phyloP scores from a whole-genome alignment of 2,329 filamentous ascomycete genomes.

The Fusarium decemcellulare region DNA sequence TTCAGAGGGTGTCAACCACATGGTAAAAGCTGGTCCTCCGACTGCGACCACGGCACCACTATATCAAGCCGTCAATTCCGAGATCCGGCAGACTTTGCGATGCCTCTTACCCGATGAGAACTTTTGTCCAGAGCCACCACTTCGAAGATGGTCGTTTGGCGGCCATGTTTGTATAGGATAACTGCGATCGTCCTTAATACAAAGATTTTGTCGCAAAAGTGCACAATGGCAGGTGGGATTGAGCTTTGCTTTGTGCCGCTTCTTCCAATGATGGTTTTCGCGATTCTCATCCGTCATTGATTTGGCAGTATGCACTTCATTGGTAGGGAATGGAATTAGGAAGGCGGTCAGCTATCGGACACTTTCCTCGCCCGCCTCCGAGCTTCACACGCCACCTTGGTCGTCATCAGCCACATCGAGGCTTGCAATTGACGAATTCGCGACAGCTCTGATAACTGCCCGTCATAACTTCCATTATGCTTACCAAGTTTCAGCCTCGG shows the following conservation, averaged over 20 bases:
- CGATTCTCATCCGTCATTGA: constrained; percentile 50
- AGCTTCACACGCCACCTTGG: neutral
- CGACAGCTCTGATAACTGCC: no score
- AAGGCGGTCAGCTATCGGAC: constrained; percentile 43
- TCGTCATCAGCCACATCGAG: neutral
- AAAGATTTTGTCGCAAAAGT: neutral
- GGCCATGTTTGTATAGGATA: constrained; percentile 42
- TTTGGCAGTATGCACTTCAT: constrained; percentile 44
- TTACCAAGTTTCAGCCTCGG: neutral
- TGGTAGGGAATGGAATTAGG: constrained; percentile 20
- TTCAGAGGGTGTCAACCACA: constrained; percentile 85
- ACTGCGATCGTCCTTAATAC: neutral
- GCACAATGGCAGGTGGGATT: constrained; percentile 6
- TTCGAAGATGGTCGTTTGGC: constrained; percentile 64
- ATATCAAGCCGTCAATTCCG: constrained; percentile 33
- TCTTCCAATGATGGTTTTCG: constrained; percentile 48
- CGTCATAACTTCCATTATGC: no score
- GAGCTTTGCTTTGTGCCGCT: constrained; percentile 11
- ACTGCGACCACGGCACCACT: constrained; percentile 82
- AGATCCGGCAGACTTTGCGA: constrained; percentile 25
- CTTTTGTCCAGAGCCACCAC: constrained; percentile 76
- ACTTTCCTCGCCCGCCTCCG: constrained; percentile 27
- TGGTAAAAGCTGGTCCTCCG: constrained; percentile 87
- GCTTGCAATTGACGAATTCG: neutral
- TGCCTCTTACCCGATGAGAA: constrained; percentile 74